Percentiles rank a stretch among this genome's conserved stretches.
Conservation (phyloP, 2,329 filamentous ascomycete species). For the Sporothrix protearum region DNA sequence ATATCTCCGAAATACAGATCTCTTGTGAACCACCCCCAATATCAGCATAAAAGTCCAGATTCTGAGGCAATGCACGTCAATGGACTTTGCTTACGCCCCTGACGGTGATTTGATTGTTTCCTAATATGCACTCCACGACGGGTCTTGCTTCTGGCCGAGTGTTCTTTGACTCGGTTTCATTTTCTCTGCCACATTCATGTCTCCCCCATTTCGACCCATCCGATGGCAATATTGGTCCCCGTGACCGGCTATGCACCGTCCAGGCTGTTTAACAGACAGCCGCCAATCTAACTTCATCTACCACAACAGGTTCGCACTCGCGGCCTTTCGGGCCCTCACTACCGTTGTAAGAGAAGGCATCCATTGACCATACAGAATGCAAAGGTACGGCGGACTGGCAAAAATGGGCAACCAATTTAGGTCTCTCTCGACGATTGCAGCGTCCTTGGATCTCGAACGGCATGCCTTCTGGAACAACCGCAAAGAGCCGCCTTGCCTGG, state of each 20-base stretch:
- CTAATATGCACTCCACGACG: background rate
- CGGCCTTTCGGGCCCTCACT: slow-evolving; percentile 23
- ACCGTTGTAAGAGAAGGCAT: background rate
- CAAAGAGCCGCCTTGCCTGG: slow-evolving; percentile 2
- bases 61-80: background rate
- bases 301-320: background rate
- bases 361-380: background rate
- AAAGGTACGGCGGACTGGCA: background rate
- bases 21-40: background rate
- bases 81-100: background rate
- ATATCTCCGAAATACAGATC: background rate
- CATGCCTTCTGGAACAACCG: slow-evolving; percentile 18
- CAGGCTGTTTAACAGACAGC: slow-evolving; percentile 20
- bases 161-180: background rate
- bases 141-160: background rate
- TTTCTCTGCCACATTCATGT: background rate
- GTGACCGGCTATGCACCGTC: slow-evolving; percentile 20
- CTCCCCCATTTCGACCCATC: background rate
- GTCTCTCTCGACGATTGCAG: background rate
- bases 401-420: background rate
- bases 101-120: background rate
- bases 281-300: slow-evolving; percentile 22
- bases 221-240: slow-evolving; percentile 10
- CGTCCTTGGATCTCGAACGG: background rate
- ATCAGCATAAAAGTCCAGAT: background rate